Evolutionary conservation across 768 basidiomycete species (phyloP).

Genomic region (Sutorius australiensis): DNA sequence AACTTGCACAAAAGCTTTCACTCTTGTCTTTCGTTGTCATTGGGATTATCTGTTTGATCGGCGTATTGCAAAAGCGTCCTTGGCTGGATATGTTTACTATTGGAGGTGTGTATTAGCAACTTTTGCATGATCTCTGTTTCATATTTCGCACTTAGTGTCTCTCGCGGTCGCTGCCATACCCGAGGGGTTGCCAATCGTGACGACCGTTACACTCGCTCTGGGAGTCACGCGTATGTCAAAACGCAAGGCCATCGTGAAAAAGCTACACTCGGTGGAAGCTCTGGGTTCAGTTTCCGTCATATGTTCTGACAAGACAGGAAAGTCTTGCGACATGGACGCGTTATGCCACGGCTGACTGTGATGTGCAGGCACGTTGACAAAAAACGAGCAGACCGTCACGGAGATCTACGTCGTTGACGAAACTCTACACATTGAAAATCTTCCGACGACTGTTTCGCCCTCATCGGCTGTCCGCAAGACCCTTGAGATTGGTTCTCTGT

Average conservation of each 20-base stretch:
- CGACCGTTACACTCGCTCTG: conserved; percentile 93
- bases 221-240: conserved; percentile 94
- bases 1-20: conserved; percentile 89
- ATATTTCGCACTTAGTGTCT: conserved; percentile 58
- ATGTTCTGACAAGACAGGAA: conserved; percentile 95
- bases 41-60: conserved; percentile 88
- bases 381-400: conserved; percentile 93
- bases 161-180: conserved; percentile 98
- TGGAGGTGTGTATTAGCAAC: conserved; percentile 59
- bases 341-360: not conserved
- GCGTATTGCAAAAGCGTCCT: conserved; percentile 75
- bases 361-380: conserved; percentile 75
- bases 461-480: conserved; percentile 71
- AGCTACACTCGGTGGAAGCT: conserved; percentile 91
- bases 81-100: conserved; percentile 99
- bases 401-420: conserved; percentile 89
- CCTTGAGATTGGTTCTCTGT: conserved; percentile 79
- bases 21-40: conserved; percentile 91
- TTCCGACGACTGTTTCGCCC: conserved; percentile 42
- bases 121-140: conserved; percentile 1
- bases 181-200: conserved; percentile 94
- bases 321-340: conserved; percentile 8
- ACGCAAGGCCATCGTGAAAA: conserved; percentile 95
- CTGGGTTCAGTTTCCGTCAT: conserved; percentile 96
- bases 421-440: conserved; percentile 53